phyloP scores from a whole-genome alignment of 805 yeast species.

The Hanseniaspora clermontiae region DNA sequence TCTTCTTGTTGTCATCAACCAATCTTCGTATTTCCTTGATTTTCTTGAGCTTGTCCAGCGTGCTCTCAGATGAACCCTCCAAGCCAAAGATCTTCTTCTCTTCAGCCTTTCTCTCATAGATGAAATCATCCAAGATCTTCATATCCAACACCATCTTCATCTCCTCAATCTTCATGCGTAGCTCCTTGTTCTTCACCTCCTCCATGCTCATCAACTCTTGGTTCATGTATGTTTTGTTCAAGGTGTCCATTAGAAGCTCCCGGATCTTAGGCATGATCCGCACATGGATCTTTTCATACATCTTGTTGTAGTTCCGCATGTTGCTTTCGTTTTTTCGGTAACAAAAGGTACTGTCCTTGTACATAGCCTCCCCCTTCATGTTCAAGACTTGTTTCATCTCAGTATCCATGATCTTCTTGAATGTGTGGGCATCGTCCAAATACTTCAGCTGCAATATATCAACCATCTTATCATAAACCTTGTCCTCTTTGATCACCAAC shows the following conservation, averaged over 20 bases:
- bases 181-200: slow-evolving; percentile 11
- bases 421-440: slow-evolving; percentile 64
- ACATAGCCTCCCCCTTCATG: not conserved
- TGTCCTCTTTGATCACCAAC: slow-evolving; percentile 1
- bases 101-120: slow-evolving; percentile 17
- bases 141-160: slow-evolving; percentile 7
- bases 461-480: slow-evolving; percentile 20
- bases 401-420: not conserved
- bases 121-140: slow-evolving; percentile 7
- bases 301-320: slow-evolving; percentile 41
- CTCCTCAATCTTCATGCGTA: not conserved
- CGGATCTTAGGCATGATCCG: slow-evolving; percentile 38
- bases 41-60: not conserved
- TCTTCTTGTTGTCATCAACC: not conserved
- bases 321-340: not conserved
- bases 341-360: not conserved
- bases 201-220: slow-evolving; percentile 20
- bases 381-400: not conserved
- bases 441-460: slow-evolving; percentile 52
- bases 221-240: slow-evolving; percentile 25
- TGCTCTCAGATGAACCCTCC: slow-evolving; percentile 27
- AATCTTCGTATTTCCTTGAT: not conserved
- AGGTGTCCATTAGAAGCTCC: slow-evolving; percentile 35
- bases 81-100: slow-evolving; percentile 39
- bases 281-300: slow-evolving; percentile 42